Evolutionary conservation across 139 green algal genomes (phyloP), one percentile per base, ranked within the genome.

Genomic region (Volvox africanus): DNA sequence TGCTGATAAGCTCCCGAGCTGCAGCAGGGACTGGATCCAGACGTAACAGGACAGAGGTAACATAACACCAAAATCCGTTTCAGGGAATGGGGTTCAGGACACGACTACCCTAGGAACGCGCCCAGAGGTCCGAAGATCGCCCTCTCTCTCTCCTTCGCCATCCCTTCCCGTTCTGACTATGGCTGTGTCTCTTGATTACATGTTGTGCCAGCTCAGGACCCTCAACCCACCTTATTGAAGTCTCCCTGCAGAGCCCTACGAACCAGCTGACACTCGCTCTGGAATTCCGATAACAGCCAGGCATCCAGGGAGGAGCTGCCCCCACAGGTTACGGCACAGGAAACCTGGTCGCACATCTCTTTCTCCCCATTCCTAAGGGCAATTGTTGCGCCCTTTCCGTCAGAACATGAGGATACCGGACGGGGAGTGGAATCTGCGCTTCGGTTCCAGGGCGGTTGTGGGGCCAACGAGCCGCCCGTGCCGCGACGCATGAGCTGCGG

Each of bases 181-280:
- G 44, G 5, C 44, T 55, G 44, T 14, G 44, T 55, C 9, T 55
- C 44, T 55, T 55, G 44, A 55, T 5, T 55, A 9, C 44, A 55
- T 55, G 44, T 55, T 55, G 44, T 55, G 44, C 73, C 55, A 16
- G 3, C 68, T 69, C 32, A 50, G 26, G 69, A 50, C 83, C 26
- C 20, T 21, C 3, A 13, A 89, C 0, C 21, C 73, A 95, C 96
- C 96, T 99, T 99, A 85, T 75, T 91, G 37, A 99, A 93, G 77
- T 99, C 97, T 0, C 97, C 97, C 21, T 98, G 93, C 86, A 99
- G 89, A 19, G 94, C 97, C 33, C 89, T 89, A 11, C 95, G 92
- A 32, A 98, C 93, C 24, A 95, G 89, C 30, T 78, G 76, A 82
- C 93, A 95, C 94, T 98, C 95, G 20, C 69, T 68, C 80, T 95